Conservation (phyloP, 371 early-diverging fungal species). For the Mucor piriformis region DNA sequence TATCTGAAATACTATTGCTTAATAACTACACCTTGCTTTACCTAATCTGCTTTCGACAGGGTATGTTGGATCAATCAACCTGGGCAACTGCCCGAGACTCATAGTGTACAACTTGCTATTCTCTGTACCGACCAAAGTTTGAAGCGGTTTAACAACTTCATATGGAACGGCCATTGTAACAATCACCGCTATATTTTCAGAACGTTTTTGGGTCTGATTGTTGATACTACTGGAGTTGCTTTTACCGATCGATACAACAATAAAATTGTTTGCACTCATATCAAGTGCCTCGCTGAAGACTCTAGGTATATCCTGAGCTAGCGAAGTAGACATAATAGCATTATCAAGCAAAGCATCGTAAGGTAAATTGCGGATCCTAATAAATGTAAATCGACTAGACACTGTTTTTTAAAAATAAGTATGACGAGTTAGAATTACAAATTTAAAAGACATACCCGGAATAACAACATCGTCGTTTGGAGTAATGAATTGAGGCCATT, state of each 20-base stretch:
- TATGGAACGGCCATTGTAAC: slow-evolving; percentile 43
- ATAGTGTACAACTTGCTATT: slow-evolving; percentile 30
- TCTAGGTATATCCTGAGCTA: slow-evolving; percentile 42
- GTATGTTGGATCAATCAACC: too few species aligned
- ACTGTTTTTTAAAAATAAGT: not conserved
- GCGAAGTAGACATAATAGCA: slow-evolving; percentile 8
- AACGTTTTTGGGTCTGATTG: slow-evolving; percentile 1
- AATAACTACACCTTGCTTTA: too few species aligned
- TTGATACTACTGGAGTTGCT: not conserved
- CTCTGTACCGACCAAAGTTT: slow-evolving; percentile 19
- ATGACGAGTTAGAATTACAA: not conserved
- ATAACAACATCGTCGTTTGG: slow-evolving; percentile 45
- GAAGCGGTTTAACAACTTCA: slow-evolving; percentile 16
- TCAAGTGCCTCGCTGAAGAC: slow-evolving; percentile 28
- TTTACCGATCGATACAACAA: slow-evolving; percentile 42
- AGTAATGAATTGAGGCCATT: slow-evolving; percentile 44
- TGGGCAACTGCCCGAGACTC: slow-evolving; percentile 40
- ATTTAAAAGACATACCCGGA: slow-evolving; percentile 13
- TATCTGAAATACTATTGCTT: too few species aligned
- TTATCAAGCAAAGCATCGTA: not conserved
- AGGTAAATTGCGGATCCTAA: not conserved
- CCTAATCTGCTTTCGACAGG: too few species aligned
- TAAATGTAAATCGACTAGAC: not conserved
- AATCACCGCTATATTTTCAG: slow-evolving; percentile 22
- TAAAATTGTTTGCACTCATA: slow-evolving; percentile 38